These are phyloP conservation scores for Trifolium pratense DNA, from an alignment of 306 rosid genomes.

Conservation along the genomic window DNA sequence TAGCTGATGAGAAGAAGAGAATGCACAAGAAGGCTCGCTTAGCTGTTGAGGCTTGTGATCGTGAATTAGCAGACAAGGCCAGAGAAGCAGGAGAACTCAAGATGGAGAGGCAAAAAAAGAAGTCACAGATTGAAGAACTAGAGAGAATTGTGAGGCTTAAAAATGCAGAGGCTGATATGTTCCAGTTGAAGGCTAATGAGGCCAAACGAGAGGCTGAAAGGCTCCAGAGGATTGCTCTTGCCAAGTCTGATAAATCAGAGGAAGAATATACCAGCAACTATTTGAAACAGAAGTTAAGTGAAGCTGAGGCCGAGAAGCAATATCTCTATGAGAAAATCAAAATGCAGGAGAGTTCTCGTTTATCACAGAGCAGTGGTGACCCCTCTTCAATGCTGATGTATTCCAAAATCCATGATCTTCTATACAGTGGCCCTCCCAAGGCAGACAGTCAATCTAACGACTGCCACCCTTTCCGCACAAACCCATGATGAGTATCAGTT, in stretches of 20 bases:
- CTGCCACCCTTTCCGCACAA: slow-evolving; percentile 65
- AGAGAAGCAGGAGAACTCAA: slow-evolving; percentile 88
- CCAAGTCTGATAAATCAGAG: slow-evolving; percentile 94
- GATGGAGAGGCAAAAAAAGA: slow-evolving; percentile 82
- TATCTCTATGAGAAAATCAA: slow-evolving; percentile 95
- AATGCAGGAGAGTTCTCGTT: slow-evolving; percentile 87
- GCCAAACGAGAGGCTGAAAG: slow-evolving; percentile 95
- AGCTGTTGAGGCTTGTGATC: slow-evolving; percentile 86
- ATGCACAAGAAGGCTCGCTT: slow-evolving; percentile 90
- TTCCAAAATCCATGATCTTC: slow-evolving; percentile 87
- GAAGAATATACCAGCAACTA: slow-evolving; percentile 94
- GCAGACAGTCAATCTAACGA: slow-evolving; percentile 72
- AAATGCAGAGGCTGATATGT: slow-evolving; percentile 96
- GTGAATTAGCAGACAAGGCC: slow-evolving; percentile 84
- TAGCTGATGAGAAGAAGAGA: slow-evolving; percentile 98
- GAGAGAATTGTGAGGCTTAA: slow-evolving; percentile 97
- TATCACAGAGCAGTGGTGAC: slow-evolving; percentile 74
- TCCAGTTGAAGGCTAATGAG: slow-evolving; percentile 91
- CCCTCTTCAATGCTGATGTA: slow-evolving; percentile 77
- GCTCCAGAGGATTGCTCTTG: slow-evolving; percentile 90
- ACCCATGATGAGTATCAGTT: slow-evolving; percentile 57
- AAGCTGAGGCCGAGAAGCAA: slow-evolving; percentile 98
- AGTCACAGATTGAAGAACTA: slow-evolving; percentile 83
- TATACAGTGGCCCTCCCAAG: slow-evolving; percentile 66
- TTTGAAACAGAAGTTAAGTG: slow-evolving; percentile 82